Evolutionary conservation across 768 basidiomycete genomes (phyloP), one percentile per base, ranked within the genome.

Genomic region (Mycena filopes): DNA sequence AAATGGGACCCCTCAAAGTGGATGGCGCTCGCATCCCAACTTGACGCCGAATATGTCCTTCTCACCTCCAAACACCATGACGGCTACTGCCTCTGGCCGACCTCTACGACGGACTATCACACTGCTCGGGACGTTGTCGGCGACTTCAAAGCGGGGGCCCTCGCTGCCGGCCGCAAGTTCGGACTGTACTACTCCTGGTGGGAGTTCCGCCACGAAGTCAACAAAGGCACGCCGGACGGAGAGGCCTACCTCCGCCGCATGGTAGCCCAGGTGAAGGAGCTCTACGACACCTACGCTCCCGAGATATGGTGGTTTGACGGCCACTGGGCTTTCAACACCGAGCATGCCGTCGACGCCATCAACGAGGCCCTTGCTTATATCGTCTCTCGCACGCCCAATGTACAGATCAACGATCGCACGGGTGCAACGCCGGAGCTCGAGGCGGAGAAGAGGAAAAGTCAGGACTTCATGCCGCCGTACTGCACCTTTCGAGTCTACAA

Each of bases 281-380:
- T 57, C 29, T 36, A 31, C 55, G 55, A 57, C 45, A 1, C 43
- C 31, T 57, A 57, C n/a, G 31, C 43, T 2, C 55, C 55, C 12
- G 55, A 57, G 6, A 23, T 57, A 57, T 46, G 55, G 55, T 57
- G 55, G 55, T 57, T 57, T 33, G 55, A 57, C 28, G 55, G 55
- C 45, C 55, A 57, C 43, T 57, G 55, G 55, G 43, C 43, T 23
- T 57, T 57, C n/a, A 31, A 18, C 15, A 57, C 55, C 3, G 43
- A 57, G 55, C 55, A 57, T 11, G 55, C 55, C 11, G 55, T 57
- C 43, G 55, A 57, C 43, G 55, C 55, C n/a, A 57, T 57, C 43
- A 57, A 46, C 23, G 55, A 57, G 16, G 55, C 43, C 16, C 16
- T 57, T 15, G 55, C 55, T 3, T 57, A 57, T 21, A 57, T 57